Evolutionary conservation across 2,329 filamentous ascomycete genomes (phyloP).

Genomic region (Cephalotrichum gorgonifer): DNA sequence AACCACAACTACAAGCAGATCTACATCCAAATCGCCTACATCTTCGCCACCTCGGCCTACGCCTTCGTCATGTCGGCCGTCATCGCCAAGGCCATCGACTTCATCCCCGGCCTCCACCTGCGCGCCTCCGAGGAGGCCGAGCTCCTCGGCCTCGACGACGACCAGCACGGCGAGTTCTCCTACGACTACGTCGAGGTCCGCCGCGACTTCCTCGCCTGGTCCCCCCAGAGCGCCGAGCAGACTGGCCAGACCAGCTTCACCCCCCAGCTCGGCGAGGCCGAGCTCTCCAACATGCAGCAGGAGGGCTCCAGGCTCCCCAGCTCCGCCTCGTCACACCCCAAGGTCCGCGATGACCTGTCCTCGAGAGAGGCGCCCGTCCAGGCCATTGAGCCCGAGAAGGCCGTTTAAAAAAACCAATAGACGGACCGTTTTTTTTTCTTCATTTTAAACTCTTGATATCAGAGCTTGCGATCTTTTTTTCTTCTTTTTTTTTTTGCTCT

Average conservation of each 20-base stretch:
- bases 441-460: slow-evolving; percentile 3
- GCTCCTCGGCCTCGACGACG: slow-evolving; percentile 79
- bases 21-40: slow-evolving; percentile 72
- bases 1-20: slow-evolving; percentile 65
- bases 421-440: neutral
- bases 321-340: slow-evolving; percentile 1
- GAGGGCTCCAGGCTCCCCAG: slow-evolving; percentile 10
- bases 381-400: neutral
- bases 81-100: slow-evolving; percentile 65
- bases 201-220: slow-evolving; percentile 82
- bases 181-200: slow-evolving; percentile 88
- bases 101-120: slow-evolving; percentile 67
- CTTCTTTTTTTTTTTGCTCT: slow-evolving; percentile 1
- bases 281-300: slow-evolving; percentile 40
- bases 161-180: slow-evolving; percentile 82
- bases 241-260: slow-evolving; percentile 44
- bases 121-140: slow-evolving; percentile 74
- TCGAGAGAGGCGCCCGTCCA: neutral
- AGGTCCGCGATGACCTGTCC: neutral
- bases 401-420: neutral
- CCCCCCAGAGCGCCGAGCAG: slow-evolving; percentile 31
- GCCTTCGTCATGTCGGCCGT: slow-evolving; percentile 63
- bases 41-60: slow-evolving; percentile 56
- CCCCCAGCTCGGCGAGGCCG: slow-evolving; percentile 62
- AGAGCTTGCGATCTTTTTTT: slow-evolving; percentile 2